These are phyloP conservation scores for Rhodotorula sp. DNA, from an alignment of 1,284 basidiomycete genomes.

Conservation along the genomic window DNA sequence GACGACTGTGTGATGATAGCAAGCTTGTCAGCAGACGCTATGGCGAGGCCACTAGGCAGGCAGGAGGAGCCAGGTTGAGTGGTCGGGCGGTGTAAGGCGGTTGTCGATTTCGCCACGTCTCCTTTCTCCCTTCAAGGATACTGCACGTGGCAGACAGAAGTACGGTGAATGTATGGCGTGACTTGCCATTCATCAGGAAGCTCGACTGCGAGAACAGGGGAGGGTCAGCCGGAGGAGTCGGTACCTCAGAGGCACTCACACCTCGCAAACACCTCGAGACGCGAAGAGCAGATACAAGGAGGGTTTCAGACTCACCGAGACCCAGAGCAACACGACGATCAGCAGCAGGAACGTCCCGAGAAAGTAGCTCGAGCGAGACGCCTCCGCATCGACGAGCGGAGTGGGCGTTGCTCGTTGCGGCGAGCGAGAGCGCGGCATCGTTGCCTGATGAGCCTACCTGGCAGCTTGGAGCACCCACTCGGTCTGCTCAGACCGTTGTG, in stretches of 20 bases:
- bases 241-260: background rate
- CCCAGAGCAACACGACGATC: conserved; percentile 79
- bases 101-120: too few species aligned
- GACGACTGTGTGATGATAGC: conserved; percentile 25
- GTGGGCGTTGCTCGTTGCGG: background rate
- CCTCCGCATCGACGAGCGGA: background rate
- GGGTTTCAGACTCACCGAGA: conserved; percentile 52
- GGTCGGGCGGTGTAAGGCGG: too few species aligned
- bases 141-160: background rate
- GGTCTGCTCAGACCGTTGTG: background rate
- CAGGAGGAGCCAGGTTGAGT: background rate
- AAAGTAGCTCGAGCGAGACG: conserved; percentile 57
- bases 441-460: background rate
- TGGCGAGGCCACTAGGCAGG: background rate
- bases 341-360: conserved; percentile 72
- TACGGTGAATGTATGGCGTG: background rate
- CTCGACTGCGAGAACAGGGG: conserved; percentile 17
- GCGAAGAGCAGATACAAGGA: background rate
- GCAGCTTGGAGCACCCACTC: background rate
- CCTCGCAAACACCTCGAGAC: too few species aligned
- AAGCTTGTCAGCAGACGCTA: background rate
- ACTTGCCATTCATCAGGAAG: conserved; percentile 42
- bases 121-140: too few species aligned
- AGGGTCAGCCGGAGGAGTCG: background rate
- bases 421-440: background rate